Evolutionary conservation across 169 alveolate genomes (phyloP).

Genomic region (Cyclospora cayetanensis): DNA sequence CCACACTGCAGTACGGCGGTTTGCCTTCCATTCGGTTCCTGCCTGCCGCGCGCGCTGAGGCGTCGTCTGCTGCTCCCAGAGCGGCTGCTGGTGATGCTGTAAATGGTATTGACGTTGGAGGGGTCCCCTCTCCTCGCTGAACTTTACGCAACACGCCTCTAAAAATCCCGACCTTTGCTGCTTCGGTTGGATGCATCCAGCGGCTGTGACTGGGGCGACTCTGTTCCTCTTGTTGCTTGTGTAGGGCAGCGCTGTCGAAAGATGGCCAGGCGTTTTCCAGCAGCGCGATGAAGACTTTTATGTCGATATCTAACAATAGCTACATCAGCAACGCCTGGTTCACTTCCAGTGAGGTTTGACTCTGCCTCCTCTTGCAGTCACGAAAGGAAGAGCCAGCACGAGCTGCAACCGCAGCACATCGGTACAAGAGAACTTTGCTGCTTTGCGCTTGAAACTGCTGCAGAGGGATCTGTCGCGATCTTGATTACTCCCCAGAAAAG

Average conservation of each 20-base stretch:
- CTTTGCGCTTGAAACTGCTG: too few species aligned
- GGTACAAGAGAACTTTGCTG: background rate
- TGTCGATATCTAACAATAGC: background rate
- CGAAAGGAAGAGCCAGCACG: too few species aligned
- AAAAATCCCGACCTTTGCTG: background rate
- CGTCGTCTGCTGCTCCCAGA: background rate
- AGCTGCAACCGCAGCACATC: background rate
- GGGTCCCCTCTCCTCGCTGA: background rate
- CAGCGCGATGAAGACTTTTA: background rate
- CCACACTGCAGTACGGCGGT: background rate
- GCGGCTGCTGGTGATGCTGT: background rate
- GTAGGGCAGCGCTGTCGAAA: background rate
- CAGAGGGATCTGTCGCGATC: background rate
- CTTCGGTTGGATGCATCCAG: too few species aligned
- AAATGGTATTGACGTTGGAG: background rate
- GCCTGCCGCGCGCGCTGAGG: background rate
- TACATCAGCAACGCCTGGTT: background rate
- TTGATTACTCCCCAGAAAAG: background rate
- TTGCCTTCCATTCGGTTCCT: background rate
- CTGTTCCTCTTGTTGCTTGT: background rate
- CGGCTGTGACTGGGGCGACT: too few species aligned
- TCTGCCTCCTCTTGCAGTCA: too few species aligned
- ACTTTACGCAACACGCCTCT: background rate
- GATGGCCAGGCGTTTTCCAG: background rate
- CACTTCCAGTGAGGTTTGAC: background rate